These are phyloP conservation scores for Gossypium longicalyx DNA, from an alignment of 345 rosid genomes.

Conservation along the genomic window DNA sequence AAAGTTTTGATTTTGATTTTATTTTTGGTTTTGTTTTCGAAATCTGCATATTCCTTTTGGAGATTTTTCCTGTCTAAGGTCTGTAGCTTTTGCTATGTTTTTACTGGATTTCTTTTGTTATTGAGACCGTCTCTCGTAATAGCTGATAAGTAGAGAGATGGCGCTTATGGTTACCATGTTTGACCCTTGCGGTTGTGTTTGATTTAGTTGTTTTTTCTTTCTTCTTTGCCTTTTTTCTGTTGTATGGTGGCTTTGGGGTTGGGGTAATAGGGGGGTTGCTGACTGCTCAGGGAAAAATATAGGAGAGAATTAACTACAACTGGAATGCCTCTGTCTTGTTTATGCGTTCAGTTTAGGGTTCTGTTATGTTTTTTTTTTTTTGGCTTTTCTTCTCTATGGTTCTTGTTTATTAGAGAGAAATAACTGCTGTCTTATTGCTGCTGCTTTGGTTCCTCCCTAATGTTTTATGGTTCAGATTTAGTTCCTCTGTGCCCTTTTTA, in stretches of 20 bases:
- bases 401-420: too few relatives aligned
- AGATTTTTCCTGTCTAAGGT: not conserved
- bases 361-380: not conserved
- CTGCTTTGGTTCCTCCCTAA: constrained; percentile 7
- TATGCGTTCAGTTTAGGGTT: not conserved
- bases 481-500: not conserved
- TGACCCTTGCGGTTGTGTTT: not conserved
- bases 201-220: not conserved
- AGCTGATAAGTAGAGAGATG: constrained; percentile 7
- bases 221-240: not conserved
- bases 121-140: not conserved
- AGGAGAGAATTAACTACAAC: not conserved
- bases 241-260: not conserved
- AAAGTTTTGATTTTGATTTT: not conserved
- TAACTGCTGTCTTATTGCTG: not conserved
- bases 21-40: not conserved
- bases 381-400: not conserved
- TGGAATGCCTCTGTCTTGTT: not conserved
- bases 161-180: not conserved
- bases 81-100: constrained; percentile 1
- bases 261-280: not conserved
- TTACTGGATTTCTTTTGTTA: constrained; percentile 7
- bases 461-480: constrained; percentile 2
- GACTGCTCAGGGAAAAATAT: not conserved
- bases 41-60: constrained; percentile 1